Percentiles rank a stretch among this genome's conserved stretches.
Evolutionary conservation across 805 yeast species (phyloP).

Genomic region (Ogataea corticis): DNA sequence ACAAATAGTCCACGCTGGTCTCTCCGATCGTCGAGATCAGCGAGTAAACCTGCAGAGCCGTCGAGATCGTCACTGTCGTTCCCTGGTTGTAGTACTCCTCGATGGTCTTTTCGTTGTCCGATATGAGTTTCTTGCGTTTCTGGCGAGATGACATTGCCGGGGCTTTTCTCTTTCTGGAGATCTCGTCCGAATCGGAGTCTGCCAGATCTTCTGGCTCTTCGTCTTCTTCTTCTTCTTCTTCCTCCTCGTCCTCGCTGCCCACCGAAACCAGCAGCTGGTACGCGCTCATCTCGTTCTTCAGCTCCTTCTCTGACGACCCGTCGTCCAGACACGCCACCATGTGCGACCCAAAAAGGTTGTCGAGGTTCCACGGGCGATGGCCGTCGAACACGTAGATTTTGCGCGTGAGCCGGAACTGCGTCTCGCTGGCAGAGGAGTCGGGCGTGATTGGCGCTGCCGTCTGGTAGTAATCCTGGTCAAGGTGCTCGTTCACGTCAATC

Average conservation of each 20-base stretch:
- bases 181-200: slow-evolving; percentile 18
- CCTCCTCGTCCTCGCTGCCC: slow-evolving; percentile 38
- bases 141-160: slow-evolving; percentile 32
- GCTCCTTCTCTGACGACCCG: slow-evolving; percentile 64
- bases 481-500: slow-evolving; percentile 54
- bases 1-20: slow-evolving; percentile 63
- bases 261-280: slow-evolving; percentile 51
- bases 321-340: slow-evolving; percentile 84
- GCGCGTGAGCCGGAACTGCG: slow-evolving; percentile 43
- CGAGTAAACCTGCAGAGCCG: slow-evolving; percentile 78
- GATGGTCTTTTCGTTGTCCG: slow-evolving; percentile 52
- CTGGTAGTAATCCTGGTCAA: slow-evolving; percentile 36
- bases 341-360: slow-evolving; percentile 83
- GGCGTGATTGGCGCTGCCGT: slow-evolving; percentile 24
- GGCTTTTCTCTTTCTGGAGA: slow-evolving; percentile 28
- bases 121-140: slow-evolving; percentile 42
- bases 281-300: slow-evolving; percentile 59
- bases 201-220: slow-evolving; percentile 18
- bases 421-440: slow-evolving; percentile 28
- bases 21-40: slow-evolving; percentile 81
- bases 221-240: slow-evolving; percentile 37
- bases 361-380: slow-evolving; percentile 95
- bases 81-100: slow-evolving; percentile 86
- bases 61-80: slow-evolving; percentile 69
- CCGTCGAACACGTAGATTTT: slow-evolving; percentile 85